A percentile compares a stretch with the other conserved stretches of the same genome.
phyloP scores from a whole-genome alignment of 805 yeast species.

The Saturnispora gosingensis region DNA sequence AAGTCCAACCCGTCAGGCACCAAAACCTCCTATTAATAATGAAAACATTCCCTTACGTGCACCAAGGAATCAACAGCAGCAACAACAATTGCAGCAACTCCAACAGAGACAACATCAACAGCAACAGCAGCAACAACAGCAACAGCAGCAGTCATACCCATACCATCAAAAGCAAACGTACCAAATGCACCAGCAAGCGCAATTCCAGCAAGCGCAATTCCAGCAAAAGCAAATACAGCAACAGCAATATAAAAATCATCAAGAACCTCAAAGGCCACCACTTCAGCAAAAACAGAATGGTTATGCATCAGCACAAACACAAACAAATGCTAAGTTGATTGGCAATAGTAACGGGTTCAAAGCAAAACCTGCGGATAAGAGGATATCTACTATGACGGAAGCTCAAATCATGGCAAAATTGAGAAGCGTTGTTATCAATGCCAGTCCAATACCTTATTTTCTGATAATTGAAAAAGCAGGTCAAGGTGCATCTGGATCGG shows the following conservation, averaged over 20 bases:
- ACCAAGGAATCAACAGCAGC: not conserved
- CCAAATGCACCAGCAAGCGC: constrained; percentile 18
- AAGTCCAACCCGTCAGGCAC: constrained; percentile 10
- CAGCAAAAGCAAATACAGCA: constrained; percentile 29
- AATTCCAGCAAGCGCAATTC: constrained; percentile 31
- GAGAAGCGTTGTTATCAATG: constrained; percentile 68
- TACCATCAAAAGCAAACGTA: constrained; percentile 9
- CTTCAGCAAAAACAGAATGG: constrained; percentile 31
- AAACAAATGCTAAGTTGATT: constrained; percentile 14
- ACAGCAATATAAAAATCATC: constrained; percentile 11
- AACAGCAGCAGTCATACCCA: constrained; percentile 10
- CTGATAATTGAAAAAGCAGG: constrained; percentile 80
- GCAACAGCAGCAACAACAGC: not conserved
- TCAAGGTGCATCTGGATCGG: constrained; percentile 97
- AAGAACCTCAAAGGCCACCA: constrained; percentile 13
- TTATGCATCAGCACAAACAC: constrained; percentile 22
- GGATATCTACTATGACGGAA: constrained; percentile 66
- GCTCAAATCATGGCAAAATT: constrained; percentile 77
- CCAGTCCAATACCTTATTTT: constrained; percentile 80
- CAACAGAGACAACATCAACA: not conserved
- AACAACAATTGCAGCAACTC: not conserved
- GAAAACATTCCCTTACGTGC: not conserved
- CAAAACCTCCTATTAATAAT: constrained; percentile 14
- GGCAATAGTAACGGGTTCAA: constrained; percentile 1
- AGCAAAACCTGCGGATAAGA: constrained; percentile 31